Base-by-base conservation (phyloP, 257 asterid species). In the Nicotiana benthamiana region DNA sequence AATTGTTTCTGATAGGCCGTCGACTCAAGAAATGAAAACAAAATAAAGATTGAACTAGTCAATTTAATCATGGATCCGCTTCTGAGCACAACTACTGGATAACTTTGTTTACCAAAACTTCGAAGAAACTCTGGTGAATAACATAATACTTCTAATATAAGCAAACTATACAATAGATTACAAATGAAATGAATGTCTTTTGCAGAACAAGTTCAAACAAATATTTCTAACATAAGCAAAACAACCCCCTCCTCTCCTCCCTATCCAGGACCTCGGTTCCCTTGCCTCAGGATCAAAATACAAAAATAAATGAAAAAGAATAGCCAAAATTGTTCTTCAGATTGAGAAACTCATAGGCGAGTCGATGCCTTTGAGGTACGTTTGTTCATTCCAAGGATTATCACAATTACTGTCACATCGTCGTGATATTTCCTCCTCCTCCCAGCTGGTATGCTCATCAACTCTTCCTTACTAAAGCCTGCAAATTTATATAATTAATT, bases 381-480 rank as follows among this genome's bases (percentile, higher is more conserved):
- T 85, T 93, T 93, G 78, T 89, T 90, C 80, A 93, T 87, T 65
- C 98, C 98, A 32, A 95, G 86, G 34, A 93, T 86, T 8, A 95
- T 87, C 54, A 95, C 98, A 17, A 95, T 92, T 18, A 92, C 97
- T 4, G 98, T 92, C 5, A 93, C 95, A 66, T 95, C 98, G 18
- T 95, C 97, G 3, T 95, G 98, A 83, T 95, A 95, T 83, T 91
- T 92, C 68, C 98, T 86, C 66, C 98, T 88, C 82, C 95, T 90
- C 78, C 98, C 98, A 76, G 94, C 98, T 28, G 98, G 98, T 84
- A 92, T 87, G 64, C 90, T 92, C 96, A 89, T 90, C 86, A 95
- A 87, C 89, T 95, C 99, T 80, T 92, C 97, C 89, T 87, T 87
- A n/a, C 95, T 95, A 78, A 95, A 91, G 75, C 97, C 97, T 95